These are phyloP conservation scores for Diaporthe citriasiana DNA, from an alignment of 2,329 filamentous ascomycete species.

Conservation along the genomic window DNA sequence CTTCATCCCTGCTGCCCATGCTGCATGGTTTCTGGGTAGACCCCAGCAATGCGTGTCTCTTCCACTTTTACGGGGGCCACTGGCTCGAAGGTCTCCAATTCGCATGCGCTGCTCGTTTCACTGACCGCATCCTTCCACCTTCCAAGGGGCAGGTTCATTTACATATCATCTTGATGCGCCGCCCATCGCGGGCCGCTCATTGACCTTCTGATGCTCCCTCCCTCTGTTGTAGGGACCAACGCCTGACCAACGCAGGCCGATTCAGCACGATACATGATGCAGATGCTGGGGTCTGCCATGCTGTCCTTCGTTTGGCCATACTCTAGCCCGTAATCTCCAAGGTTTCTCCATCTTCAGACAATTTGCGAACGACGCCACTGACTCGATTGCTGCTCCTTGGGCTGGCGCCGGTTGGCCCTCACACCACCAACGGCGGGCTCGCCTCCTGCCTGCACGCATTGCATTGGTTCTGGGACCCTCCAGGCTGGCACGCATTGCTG, in stretches of 20 bases:
- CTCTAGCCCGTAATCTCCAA: conserved; percentile 35
- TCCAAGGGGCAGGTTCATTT: conserved; percentile 35
- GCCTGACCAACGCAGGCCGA: conserved; percentile 39
- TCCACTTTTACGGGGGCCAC: conserved; percentile 36
- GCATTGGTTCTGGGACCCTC: conserved; percentile 31
- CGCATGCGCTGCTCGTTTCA: conserved; percentile 35
- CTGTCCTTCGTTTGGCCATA: conserved; percentile 34
- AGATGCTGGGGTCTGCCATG: conserved; percentile 40
- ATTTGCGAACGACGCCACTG: conserved; percentile 38
- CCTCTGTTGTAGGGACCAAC: conserved; percentile 30
- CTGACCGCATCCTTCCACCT: conserved; percentile 39
- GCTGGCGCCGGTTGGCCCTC: conserved; percentile 42
- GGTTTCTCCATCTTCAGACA: conserved; percentile 38
- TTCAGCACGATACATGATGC: conserved; percentile 38
- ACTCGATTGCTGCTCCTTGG: conserved; percentile 43
- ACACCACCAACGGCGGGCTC: conserved; percentile 38
- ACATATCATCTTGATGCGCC: conserved; percentile 39
- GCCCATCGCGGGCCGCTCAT: conserved; percentile 10
- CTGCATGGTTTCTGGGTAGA: conserved; percentile 33
- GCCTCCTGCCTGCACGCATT: conserved; percentile 36
- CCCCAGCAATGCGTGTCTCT: conserved; percentile 38
- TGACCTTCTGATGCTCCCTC: conserved; percentile 12
- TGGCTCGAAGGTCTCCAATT: conserved; percentile 31
- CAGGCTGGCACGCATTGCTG: conserved; percentile 47
- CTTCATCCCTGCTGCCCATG: conserved; percentile 38